phyloP scores from a whole-genome alignment of 139 green algal genomes.

The Volvox africanus region DNA sequence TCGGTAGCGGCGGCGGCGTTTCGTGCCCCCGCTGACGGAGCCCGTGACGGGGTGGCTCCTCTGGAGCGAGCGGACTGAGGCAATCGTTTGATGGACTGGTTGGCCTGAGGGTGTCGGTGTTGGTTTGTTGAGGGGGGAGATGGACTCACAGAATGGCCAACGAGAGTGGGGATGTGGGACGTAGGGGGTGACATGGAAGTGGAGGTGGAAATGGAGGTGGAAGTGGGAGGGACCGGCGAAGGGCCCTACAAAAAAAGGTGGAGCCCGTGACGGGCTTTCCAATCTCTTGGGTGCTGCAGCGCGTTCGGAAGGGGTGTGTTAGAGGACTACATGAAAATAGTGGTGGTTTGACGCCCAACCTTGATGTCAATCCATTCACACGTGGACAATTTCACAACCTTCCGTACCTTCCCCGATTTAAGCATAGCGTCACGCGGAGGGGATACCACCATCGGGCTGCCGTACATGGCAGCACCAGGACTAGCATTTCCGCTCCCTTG shows the following conservation, averaged over 20 bases:
- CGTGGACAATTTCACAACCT: neutral
- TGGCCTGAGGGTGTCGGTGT: neutral
- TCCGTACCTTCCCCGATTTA: neutral
- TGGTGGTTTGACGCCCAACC: too few relatives aligned
- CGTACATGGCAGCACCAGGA: neutral
- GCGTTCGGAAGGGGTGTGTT: too few relatives aligned
- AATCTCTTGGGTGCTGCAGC: neutral
- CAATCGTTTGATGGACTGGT: conserved; percentile 41
- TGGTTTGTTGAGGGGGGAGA: neutral
- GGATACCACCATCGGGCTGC: neutral
- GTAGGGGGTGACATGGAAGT: neutral
- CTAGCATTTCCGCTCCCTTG: neutral
- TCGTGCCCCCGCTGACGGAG: neutral
- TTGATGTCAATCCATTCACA: too few relatives aligned
- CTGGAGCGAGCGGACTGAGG: conserved; percentile 21
- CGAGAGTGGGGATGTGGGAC: neutral
- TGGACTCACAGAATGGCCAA: neutral
- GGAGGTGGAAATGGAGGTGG: neutral
- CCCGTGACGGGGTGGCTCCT: neutral
- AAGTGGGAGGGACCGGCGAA: neutral
- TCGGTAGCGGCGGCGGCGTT: neutral
- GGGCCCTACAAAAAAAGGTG: neutral
- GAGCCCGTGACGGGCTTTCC: neutral
- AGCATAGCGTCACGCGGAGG: neutral
- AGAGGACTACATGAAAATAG: too few relatives aligned